Evolutionary conservation across 495 filamentous ascomycete species (phyloP), one percentile per base, ranked within the genome.

Genomic region (Trichoderma gamsii): DNA sequence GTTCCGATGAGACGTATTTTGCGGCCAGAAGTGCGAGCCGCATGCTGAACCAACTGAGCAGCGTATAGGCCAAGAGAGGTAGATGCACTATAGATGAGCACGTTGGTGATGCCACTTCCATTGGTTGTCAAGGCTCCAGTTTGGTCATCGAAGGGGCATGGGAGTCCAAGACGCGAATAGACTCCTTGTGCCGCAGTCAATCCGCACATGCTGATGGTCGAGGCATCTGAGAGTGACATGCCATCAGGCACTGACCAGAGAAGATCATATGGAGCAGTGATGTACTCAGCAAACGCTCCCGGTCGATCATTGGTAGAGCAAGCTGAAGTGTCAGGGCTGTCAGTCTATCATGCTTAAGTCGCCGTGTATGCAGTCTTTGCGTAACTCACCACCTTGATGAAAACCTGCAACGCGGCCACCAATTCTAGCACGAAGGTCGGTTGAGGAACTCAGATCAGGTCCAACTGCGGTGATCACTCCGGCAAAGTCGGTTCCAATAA

Each of bases 401-500:
- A 66, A 68, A 8, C 68, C 70, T 12, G 63, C 65, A 8, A 67
- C 61, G 7, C 68, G 56, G 25, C 23, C 25, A 11, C 56, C 56
- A 1, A 61, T 16, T 61, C 27, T 61, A 23, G 56, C 16, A 32
- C 56, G 56, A 23, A 61, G 56, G 35, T 61, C 56, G 12, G 56
- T 29, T 25, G 25, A 61, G 8, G 25, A 27, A 15, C 25, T 21
- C 2, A 61, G 56, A 32, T 61, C 11, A 27, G 56, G 25, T 23
- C 56, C 56, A 32, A 70, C 73, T 44, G 72, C 72, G 2, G 65
- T 69, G 2, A 83, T 75, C 1, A 69, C 77, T 4, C 82, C 82
- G 15, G 82, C 70, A 64, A 84, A 74, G 70, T 84, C 82, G 69
- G 78, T 74, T 51, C 81, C 82, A 0, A 75, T 72, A 27, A 79